Conservation (phyloP, 164 flowering plant species). For the Malania oleifera region DNA sequence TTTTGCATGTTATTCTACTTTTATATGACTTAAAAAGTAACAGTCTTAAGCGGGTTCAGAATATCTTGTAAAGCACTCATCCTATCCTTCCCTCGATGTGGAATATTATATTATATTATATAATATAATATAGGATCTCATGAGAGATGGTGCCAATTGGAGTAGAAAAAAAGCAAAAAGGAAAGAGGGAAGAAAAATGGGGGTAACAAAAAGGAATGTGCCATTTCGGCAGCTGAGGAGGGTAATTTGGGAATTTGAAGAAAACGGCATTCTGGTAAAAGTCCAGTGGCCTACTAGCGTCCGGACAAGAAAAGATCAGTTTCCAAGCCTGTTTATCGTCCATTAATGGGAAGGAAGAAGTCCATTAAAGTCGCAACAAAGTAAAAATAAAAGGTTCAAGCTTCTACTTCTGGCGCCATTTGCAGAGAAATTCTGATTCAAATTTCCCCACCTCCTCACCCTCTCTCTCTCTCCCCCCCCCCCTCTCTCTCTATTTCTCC, state of each 20-base stretch:
- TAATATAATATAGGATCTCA: too few relatives aligned
- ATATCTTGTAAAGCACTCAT: too few relatives aligned
- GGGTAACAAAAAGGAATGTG: not conserved
- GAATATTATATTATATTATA: too few relatives aligned
- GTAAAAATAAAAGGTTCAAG: not conserved
- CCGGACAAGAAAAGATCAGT: constrained; percentile 11
- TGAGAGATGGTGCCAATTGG: too few relatives aligned
- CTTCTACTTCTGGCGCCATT: constrained; percentile 56
- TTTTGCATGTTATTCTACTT: too few relatives aligned
- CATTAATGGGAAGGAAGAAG: constrained; percentile 34
- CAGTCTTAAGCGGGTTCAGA: too few relatives aligned
- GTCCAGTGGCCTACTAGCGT: not conserved
- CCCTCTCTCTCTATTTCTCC: not conserved
- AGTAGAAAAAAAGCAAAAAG: too few relatives aligned
- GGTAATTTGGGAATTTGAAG: constrained; percentile 16
- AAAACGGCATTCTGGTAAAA: constrained; percentile 5
- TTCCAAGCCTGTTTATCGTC: constrained; percentile 7
- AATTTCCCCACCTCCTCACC: constrained; percentile 9
- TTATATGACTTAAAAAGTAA: too few relatives aligned
- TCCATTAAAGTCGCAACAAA: constrained; percentile 10
- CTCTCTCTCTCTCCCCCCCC: constrained; percentile 3
- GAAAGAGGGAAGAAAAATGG: too few relatives aligned
- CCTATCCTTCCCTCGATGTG: too few relatives aligned
- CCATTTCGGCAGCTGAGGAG: not conserved
- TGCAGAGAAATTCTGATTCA: constrained; percentile 20